Evolutionary conservation across 768 basidiomycete species (phyloP).

Genomic region (Guyanaporus albipodus): DNA sequence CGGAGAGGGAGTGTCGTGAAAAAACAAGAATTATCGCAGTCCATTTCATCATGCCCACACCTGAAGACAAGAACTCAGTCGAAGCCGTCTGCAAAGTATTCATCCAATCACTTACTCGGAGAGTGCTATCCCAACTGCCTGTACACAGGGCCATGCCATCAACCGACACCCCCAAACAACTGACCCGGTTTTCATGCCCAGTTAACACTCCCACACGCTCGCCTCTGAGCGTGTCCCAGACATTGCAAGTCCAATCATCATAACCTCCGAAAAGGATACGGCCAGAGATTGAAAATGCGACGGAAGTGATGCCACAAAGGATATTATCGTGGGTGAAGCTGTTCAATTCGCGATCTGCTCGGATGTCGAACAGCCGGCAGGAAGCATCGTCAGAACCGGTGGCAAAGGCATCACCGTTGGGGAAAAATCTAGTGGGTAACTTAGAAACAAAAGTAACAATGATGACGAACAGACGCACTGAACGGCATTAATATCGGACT

Average conservation of each 20-base stretch:
- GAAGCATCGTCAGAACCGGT: constrained; percentile 99
- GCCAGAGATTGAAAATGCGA: constrained; percentile 97
- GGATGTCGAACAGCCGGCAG: constrained; percentile 95
- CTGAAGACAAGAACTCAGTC: constrained; percentile 36
- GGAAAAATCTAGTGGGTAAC: constrained; percentile 78
- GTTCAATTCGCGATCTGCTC: constrained; percentile 96
- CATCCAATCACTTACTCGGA: constrained; percentile 61
- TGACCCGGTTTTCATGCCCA: constrained; percentile 97
- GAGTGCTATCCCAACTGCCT: constrained; percentile 96
- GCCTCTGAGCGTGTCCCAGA: constrained; percentile 98
- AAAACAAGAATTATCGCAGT: constrained; percentile 24
- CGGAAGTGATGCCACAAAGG: constrained; percentile 97
- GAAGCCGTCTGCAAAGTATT: not conserved
- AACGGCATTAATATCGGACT: constrained; percentile 99
- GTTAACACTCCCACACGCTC: constrained; percentile 97
- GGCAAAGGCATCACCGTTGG: constrained; percentile 97
- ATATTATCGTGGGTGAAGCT: constrained; percentile 98
- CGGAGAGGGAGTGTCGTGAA: constrained; percentile 20
- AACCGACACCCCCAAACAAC: constrained; percentile 90
- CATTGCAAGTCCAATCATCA: constrained; percentile 99
- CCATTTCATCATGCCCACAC: constrained; percentile 73
- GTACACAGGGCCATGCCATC: constrained; percentile 99
- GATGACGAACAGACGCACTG: constrained; percentile 56
- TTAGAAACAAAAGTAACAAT: constrained; percentile 4
- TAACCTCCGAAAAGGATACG: constrained; percentile 98